phyloP scores from a whole-genome alignment of 208 protist genomes.

The Trypanosoma caninum region DNA sequence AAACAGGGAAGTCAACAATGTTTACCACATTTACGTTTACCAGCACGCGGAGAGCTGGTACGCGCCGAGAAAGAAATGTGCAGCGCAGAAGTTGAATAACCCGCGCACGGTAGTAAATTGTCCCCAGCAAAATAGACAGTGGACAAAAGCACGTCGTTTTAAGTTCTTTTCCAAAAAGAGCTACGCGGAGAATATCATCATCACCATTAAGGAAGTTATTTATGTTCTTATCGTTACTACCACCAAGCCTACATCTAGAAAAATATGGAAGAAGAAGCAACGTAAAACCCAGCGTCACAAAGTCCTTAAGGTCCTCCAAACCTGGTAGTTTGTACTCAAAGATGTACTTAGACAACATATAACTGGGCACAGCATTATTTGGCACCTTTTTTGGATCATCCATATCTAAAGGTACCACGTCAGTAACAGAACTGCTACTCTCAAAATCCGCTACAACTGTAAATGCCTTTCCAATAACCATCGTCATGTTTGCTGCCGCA shows the following conservation, averaged over 20 bases:
- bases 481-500: too few species aligned
- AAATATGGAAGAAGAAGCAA: slow-evolving; percentile 15
- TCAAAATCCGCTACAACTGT: neutral
- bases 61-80: slow-evolving; percentile 39
- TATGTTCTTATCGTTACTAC: neutral
- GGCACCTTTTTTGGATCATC: neutral
- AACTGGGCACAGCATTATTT: slow-evolving; percentile 5
- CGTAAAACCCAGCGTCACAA: slow-evolving; percentile 24
- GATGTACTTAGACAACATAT: slow-evolving; percentile 26
- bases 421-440: neutral
- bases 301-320: slow-evolving; percentile 2
- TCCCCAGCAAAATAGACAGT: slow-evolving; percentile 29
- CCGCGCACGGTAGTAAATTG: slow-evolving; percentile 39
- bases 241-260: neutral
- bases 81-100: slow-evolving; percentile 42
- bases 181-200: slow-evolving; percentile 17
- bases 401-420: neutral
- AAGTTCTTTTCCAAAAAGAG: slow-evolving; percentile 5
- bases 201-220: neutral
- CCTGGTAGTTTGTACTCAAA: slow-evolving; percentile 33
- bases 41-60: slow-evolving; percentile 50
- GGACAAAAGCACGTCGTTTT: slow-evolving; percentile 7
- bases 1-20: slow-evolving; percentile 31
- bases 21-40: slow-evolving; percentile 66
- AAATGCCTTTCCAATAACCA: slow-evolving; percentile 3